Conservation (phyloP, 2,329 filamentous ascomycete species). For the Penicillium digitatum region DNA sequence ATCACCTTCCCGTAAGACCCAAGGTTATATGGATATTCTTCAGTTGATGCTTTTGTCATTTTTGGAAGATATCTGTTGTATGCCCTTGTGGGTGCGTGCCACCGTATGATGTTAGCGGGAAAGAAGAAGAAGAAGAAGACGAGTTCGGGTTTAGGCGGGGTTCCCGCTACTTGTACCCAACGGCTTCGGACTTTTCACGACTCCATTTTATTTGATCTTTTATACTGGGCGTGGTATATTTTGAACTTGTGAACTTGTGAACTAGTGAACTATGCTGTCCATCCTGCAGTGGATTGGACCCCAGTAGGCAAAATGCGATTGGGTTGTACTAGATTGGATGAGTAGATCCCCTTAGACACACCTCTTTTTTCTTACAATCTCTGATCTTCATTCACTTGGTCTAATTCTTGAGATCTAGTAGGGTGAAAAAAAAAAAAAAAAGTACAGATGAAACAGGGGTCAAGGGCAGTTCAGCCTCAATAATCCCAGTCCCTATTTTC, state of each 20-base stretch:
- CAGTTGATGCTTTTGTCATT: background rate
- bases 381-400: no score
- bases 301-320: background rate
- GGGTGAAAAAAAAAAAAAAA: no score
- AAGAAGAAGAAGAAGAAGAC: constrained; percentile 1
- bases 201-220: background rate
- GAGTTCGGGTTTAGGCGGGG: constrained; percentile 9
- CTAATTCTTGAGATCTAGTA: background rate
- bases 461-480: constrained; percentile 1
- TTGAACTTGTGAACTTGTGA: background rate
- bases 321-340: background rate
- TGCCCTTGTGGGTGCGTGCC: background rate
- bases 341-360: no score
- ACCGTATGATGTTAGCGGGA: background rate
- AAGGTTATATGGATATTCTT: constrained; percentile 18
- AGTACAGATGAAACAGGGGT: background rate
- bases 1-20: constrained; percentile 34
- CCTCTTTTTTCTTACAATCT: no score
- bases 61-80: background rate
- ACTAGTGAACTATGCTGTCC: background rate
- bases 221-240: background rate
- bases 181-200: background rate
- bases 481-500: background rate
- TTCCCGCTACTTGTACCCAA: constrained; percentile 8
- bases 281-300: background rate